Percentiles rank a stretch among this genome's conserved stretches.
phyloP scores from a whole-genome alignment of 345 rosid genomes.

The Eutrema yunnanense region DNA sequence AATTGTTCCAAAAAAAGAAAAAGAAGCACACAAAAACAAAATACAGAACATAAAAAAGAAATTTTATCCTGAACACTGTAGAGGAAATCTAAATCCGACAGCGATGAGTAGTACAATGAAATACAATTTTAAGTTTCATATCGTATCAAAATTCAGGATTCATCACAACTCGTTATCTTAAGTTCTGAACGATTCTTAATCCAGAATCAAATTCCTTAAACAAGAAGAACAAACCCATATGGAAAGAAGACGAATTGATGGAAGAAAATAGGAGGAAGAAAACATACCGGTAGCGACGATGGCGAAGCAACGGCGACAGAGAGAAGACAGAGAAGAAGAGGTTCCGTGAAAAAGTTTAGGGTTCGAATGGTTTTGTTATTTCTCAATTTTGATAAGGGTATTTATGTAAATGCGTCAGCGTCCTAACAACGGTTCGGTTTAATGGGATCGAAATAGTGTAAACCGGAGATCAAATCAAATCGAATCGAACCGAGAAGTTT shows the following conservation, averaged over 20 bases:
- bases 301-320: constrained; percentile 18
- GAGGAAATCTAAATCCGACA: background rate
- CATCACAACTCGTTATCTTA: background rate
- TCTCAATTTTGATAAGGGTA: background rate
- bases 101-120: background rate
- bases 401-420: constrained; percentile 1
- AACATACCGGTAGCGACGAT: constrained; percentile 11
- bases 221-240: background rate
- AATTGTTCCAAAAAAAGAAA: background rate
- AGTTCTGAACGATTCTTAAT: background rate
- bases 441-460: background rate
- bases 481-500: constrained; percentile 3
- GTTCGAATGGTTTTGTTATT: constrained; percentile 16
- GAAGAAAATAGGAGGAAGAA: background rate
- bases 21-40: background rate
- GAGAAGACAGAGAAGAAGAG: background rate
- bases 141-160: background rate
- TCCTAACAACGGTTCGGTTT: background rate
- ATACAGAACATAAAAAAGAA: background rate
- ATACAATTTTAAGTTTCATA: background rate
- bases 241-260: background rate
- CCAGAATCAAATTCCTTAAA: background rate
- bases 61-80: background rate
- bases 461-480: background rate
- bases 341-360: constrained; percentile 14